Percentiles rank a stretch among this genome's conserved stretches.
Conservation (phyloP, 1,139 yeast species). For the Candida anutae region DNA sequence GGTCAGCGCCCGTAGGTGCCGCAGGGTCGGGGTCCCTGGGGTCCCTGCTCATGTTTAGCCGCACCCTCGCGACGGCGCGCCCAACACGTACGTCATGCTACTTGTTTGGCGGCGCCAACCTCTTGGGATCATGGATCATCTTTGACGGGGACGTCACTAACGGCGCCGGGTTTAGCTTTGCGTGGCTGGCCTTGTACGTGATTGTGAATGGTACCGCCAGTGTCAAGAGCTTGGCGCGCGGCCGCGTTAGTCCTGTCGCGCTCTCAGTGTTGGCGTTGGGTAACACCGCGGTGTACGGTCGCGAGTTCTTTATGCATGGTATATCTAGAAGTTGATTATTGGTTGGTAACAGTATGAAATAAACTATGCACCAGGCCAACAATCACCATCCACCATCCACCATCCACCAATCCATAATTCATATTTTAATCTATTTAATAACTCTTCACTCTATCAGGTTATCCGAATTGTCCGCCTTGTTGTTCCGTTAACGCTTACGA, state of each 20-base stretch:
- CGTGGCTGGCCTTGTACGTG: slow-evolving; percentile 78
- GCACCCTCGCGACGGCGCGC: slow-evolving; percentile 18
- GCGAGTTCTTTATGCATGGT: slow-evolving; percentile 56
- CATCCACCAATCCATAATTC: too few relatives aligned
- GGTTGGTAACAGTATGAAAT: too few relatives aligned
- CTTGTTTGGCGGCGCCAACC: slow-evolving; percentile 52
- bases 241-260: slow-evolving; percentile 52
- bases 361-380: too few relatives aligned
- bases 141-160: slow-evolving; percentile 73
- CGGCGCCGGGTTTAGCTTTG: slow-evolving; percentile 83
- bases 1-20: slow-evolving; percentile 7
- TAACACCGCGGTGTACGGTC: slow-evolving; percentile 63
- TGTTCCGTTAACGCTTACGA: not conserved
- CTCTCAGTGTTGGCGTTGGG: slow-evolving; percentile 53
- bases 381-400: too few relatives aligned
- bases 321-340: too few relatives aligned
- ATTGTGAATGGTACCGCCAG: slow-evolving; percentile 67
- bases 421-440: not conserved
- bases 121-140: slow-evolving; percentile 75
- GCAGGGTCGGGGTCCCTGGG: slow-evolving; percentile 14
- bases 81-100: slow-evolving; percentile 34
- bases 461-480: not conserved
- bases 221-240: slow-evolving; percentile 28
- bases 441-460: not conserved
- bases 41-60: slow-evolving; percentile 20